These are phyloP conservation scores for Rhamnella rubrinervis DNA, from an alignment of 331 rosid species.

Conservation along the genomic window DNA sequence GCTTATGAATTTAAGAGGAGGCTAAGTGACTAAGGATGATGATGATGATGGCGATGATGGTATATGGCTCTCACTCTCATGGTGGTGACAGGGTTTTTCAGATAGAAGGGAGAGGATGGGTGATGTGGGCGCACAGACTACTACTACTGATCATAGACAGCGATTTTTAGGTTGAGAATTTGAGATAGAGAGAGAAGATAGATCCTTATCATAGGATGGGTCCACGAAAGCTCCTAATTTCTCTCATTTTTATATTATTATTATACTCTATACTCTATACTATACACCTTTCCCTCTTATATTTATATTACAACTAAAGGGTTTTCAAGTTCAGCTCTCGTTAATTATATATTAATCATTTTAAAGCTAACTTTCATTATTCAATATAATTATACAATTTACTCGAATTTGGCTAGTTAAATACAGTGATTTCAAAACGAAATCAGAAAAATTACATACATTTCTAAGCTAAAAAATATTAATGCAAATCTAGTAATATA, in stretches of 20 bases:
- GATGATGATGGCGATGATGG: slow-evolving; percentile 19
- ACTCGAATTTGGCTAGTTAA: no score
- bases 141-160: slow-evolving; percentile 50
- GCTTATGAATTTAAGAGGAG: neutral
- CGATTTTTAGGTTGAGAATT: slow-evolving; percentile 50
- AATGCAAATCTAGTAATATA: no score
- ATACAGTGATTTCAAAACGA: no score
- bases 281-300: neutral
- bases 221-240: slow-evolving; percentile 28
- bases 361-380: neutral
- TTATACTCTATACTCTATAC: slow-evolving; percentile 14
- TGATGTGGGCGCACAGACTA: slow-evolving; percentile 46
- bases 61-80: slow-evolving; percentile 80
- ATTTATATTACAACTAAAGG: slow-evolving; percentile 1
- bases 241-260: neutral
- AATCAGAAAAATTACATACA: no score
- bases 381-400: no score
- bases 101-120: slow-evolving; percentile 43
- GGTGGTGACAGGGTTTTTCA: slow-evolving; percentile 64
- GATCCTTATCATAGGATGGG: slow-evolving; percentile 40
- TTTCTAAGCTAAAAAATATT: no score
- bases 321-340: slow-evolving; percentile 17
- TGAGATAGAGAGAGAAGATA: slow-evolving; percentile 28
- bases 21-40: slow-evolving; percentile 1
- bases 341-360: neutral